Percentiles rank a stretch among this genome's conserved stretches.
Evolutionary conservation across 2,329 filamentous ascomycete species (phyloP).

Genomic region (Tolypocladium capitatum): DNA sequence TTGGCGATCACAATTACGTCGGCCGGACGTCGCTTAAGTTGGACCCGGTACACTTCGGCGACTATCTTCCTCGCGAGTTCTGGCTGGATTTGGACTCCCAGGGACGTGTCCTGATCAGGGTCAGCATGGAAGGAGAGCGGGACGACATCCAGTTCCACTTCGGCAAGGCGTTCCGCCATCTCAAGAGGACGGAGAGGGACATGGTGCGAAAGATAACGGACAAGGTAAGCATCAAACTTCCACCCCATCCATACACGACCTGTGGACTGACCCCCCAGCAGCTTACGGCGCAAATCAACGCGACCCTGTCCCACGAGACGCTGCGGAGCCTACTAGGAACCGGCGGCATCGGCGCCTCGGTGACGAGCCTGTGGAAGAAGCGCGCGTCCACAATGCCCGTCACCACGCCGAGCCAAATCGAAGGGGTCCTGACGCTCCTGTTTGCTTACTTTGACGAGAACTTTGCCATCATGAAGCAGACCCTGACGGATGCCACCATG

Average conservation of each 20-base stretch:
- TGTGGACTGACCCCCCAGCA: slow-evolving; percentile 19
- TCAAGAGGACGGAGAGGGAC: slow-evolving; percentile 91
- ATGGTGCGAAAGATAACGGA: slow-evolving; percentile 98
- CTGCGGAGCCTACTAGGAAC: slow-evolving; percentile 61
- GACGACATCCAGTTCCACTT: slow-evolving; percentile 99
- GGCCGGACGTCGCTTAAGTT: slow-evolving; percentile 93
- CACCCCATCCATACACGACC: not conserved
- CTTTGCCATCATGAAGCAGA: slow-evolving; percentile 97
- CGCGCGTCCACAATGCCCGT: slow-evolving; percentile 40
- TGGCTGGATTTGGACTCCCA: slow-evolving; percentile 97
- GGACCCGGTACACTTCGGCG: slow-evolving; percentile 94
- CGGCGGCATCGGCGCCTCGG: slow-evolving; percentile 54
- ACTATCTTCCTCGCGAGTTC: slow-evolving; percentile 90
- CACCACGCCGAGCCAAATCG: slow-evolving; percentile 59
- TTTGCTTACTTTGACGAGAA: slow-evolving; percentile 97
- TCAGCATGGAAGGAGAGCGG: slow-evolving; percentile 97
- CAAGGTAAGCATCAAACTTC: slow-evolving; percentile 48
- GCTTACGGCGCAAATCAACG: slow-evolving; percentile 87
- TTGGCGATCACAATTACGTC: slow-evolving; percentile 95
- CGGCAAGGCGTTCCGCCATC: slow-evolving; percentile 85
- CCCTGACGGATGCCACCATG: slow-evolving; percentile 91
- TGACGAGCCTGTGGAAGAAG: slow-evolving; percentile 58
- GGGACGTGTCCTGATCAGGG: slow-evolving; percentile 72
- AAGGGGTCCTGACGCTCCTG: slow-evolving; percentile 68
- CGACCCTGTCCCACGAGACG: slow-evolving; percentile 72